Evolutionary conservation across 2,329 filamentous ascomycete genomes (phyloP), one percentile per base, ranked within the genome.

Genomic region (Calonectria hawksworthii): DNA sequence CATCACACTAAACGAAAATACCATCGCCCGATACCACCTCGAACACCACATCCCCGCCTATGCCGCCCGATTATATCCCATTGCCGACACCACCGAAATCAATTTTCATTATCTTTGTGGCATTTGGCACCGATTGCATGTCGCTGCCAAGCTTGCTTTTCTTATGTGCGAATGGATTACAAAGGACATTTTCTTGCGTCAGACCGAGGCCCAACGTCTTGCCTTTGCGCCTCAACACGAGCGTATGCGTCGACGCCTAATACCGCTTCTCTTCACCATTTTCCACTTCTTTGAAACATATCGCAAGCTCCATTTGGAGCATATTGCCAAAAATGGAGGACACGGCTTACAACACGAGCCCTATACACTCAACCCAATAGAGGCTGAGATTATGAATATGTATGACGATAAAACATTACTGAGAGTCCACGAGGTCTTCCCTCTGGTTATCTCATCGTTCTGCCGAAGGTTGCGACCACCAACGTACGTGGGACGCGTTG

Each of bases 221-320:
- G 90, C 92, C 63, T 93, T 93, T 78, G 90, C 90, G 23, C 88
- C 90, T 0, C 91, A 93, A 80, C 86, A 88, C 75, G 90, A 92
- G 82, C 88, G 92, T 18, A 93, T 93, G 92, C 90, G 91, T 63
- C 90, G 91, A 74, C 88, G 92, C 65, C 84, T 93, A 11, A 92
- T 93, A 70, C 92, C 92, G 1, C 82, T 93, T 10, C 86, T 93
- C 21, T 93, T 93, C 77, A 93, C 91, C 16, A 86, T 93, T 30
- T 93, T 93, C 77, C 92, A 93, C 81, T 93, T 93, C 80, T 93
- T 93, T 80, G 92, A 93, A 81, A 92, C 87, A 1, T 93, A 92
- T 80, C 89, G 92, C 73, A 88, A 87, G 50, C 85, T 92, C 3
- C 91, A 93, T 77, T 82, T 92, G 10, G 84, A 91, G 77, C 90